These are phyloP conservation scores for Protomyces inouyei DNA, from an alignment of 1,139 yeast genomes.

Conservation along the genomic window DNA sequence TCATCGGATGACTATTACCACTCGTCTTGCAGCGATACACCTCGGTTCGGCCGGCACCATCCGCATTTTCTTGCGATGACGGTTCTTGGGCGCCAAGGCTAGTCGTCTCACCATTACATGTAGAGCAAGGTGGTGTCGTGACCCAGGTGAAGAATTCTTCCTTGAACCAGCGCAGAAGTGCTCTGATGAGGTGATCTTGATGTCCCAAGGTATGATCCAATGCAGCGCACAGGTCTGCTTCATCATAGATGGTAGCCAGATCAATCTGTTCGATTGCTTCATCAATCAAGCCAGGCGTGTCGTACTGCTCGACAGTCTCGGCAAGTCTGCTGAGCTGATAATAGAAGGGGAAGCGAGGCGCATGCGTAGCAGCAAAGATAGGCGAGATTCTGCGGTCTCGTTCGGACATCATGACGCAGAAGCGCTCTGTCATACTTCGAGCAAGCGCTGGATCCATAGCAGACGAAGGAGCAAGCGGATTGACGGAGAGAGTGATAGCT, in stretches of 20 bases:
- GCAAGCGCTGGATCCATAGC: neutral
- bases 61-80: conserved; percentile 43
- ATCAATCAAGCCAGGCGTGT: conserved; percentile 40
- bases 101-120: conserved; percentile 49
- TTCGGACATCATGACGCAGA: neutral
- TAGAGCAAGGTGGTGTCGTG: conserved; percentile 58
- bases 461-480: neutral
- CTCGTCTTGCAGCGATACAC: conserved; percentile 50
- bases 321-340: neutral
- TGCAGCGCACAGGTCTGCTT: conserved; percentile 42
- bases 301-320: conserved; percentile 35
- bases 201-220: conserved; percentile 46
- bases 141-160: conserved; percentile 80
- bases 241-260: conserved; percentile 39
- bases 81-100: conserved; percentile 43
- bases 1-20: conserved; percentile 32
- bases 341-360: neutral
- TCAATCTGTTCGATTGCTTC: conserved; percentile 44
- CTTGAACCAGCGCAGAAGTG: conserved; percentile 69
- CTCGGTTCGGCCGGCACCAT: conserved; percentile 56
- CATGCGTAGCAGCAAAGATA: neutral
- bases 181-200: conserved; percentile 67
- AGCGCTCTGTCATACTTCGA: neutral
- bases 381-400: neutral
- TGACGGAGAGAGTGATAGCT: neutral